Evolutionary conservation across 495 filamentous ascomycete species (phyloP), one percentile per base, ranked within the genome.

Genomic region (Gamarada debralockiae): DNA sequence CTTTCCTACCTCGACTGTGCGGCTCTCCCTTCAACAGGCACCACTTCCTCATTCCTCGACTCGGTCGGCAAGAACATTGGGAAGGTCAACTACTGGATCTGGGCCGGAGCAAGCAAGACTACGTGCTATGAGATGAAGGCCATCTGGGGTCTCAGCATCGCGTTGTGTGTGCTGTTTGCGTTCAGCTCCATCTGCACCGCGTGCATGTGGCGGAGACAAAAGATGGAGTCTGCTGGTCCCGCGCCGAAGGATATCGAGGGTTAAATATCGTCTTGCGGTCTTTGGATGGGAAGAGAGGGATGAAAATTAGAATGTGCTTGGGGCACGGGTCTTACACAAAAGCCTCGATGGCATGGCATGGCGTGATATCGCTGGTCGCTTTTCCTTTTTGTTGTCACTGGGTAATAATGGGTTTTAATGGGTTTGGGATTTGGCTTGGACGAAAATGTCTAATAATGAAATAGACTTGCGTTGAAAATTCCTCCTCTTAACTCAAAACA

Each of bases 61-160:
- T 63, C 57, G 13, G 56, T 67, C 1, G 47, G 58, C 21, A 45
- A 56, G 24, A 77, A 72, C 44, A 70, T 77, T 64, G 72, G 73
- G 9, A 65, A 65, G 23, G 66, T 86, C 21, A 71, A 76, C 20
- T 83, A 85, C 63, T 59, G 57, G 56, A 65, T 75, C 55, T 86
- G 82, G 82, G 76, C 88, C 57, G 75, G 82, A 24, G 73, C 75
- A 12, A 85, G 78, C 48, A 83, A 83, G 71, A 66, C 77, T 14
- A 86, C 88, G 52, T 96, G 92, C 72, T 81, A 80, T 58, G 83
- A 93, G 75, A 85, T 86, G 68, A 96, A 96, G 74, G 81, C 86
- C 10, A 83, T 92, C 55, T 96, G 90, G 92, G 92, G 90, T 15
- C 67, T 96, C 50, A 78, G 79, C 68, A 95, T 96, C 73, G 84